Conservation (phyloP, 139 green algal genomes). For the Diplosphaera chodatii region DNA sequence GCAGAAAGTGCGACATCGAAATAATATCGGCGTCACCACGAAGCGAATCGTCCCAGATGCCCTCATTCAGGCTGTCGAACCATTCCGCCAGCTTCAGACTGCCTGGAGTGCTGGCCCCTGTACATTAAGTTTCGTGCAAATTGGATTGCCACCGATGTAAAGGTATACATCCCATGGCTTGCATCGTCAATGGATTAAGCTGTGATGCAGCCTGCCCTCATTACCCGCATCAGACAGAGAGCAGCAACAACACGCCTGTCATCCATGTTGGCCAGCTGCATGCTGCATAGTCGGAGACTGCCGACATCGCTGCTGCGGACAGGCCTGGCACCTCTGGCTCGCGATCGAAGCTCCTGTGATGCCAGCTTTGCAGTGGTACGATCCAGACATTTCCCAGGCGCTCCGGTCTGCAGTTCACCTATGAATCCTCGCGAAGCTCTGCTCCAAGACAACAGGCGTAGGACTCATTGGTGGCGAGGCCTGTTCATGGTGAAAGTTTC, state of each 20-base stretch:
- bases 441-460: too few relatives aligned
- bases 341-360: constrained; percentile 34
- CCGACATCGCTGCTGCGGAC: constrained; percentile 15
- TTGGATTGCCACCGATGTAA: too few relatives aligned
- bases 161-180: too few relatives aligned
- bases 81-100: constrained; percentile 21
- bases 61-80: constrained; percentile 38
- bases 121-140: too few relatives aligned
- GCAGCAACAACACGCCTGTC: neutral
- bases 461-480: too few relatives aligned
- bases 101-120: constrained; percentile 15
- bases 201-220: too few relatives aligned
- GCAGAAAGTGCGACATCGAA: constrained; percentile 67
- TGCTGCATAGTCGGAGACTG: constrained; percentile 37
- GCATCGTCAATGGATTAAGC: too few relatives aligned
- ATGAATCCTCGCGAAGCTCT: too few relatives aligned
- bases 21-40: constrained; percentile 37
- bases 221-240: too few relatives aligned
- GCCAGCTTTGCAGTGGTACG: constrained; percentile 36
- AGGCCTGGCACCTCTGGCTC: constrained; percentile 44
- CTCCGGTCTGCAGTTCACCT: neutral
- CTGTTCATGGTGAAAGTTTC: too few relatives aligned
- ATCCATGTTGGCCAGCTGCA: constrained; percentile 33
- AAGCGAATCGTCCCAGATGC: neutral
- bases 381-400: constrained; percentile 33